Base-by-base conservation (phyloP, 371 early-diverging fungal genomes). In the Circinella umbellata region DNA sequence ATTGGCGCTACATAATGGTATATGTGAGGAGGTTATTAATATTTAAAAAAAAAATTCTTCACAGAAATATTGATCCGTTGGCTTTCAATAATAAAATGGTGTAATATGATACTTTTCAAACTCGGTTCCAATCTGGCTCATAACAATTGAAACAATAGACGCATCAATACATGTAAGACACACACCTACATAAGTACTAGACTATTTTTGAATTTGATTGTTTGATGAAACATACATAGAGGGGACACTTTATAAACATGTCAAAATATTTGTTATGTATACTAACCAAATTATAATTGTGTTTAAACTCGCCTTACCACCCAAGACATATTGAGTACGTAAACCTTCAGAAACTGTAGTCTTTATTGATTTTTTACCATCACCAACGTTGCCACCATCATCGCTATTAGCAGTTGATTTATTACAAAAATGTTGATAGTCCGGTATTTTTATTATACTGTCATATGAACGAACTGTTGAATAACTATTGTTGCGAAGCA, bases 101-200 rank as follows among this genome's bases (percentile, higher is more conserved):
- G 11, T 42, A 42, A 42, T 42, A 42, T 11, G 42, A 13, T 63
- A 47, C 63, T 15, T 18, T 46, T 47, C 47, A 47, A 63, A 63
- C 13, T 63, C 63, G 11, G 27, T 63, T 11, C 63, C 63, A 63
- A 63, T 63, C 34, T 47, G 47, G 13, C 47, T 39, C 34, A 63
- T 46, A 14, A 63, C 46, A 20, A 34, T 63, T 10, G 47, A 63
- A 15, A 39, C 42, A 47, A 63, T 63, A 3, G 63, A 63, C n/a
- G 47, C 42, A 13, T 63, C 63, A 27, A 57, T 57, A n/a, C 57
- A 57, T 13, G 57, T 57, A 34, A 57, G 57, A 34, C 57, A 57
- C 4, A 57, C 57, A 27, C 57, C 57, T 7, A 57, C 34, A n/a
- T 57, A 57, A 27, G n/a, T 27, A 57, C 57, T 57, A 57, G 47